Evolutionary conservation across 257 asterid genomes (phyloP), one percentile per base, ranked within the genome.

Genomic region (Voacanga thouarsii): DNA sequence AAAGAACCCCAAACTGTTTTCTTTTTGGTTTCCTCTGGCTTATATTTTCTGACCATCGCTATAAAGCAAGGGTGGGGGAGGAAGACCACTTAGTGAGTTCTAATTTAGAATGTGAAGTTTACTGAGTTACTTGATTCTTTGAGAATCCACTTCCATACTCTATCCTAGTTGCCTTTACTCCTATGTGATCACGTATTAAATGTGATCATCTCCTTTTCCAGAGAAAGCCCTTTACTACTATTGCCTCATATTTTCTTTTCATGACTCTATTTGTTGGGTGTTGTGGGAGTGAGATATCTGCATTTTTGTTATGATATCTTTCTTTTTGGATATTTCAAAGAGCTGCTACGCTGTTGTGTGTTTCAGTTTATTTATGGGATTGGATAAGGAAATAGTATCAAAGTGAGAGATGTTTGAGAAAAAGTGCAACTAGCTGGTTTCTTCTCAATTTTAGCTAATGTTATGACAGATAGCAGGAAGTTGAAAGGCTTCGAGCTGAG

Each of bases 381-480:
- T 77, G 47, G 5, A 21, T 18, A 51, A 23, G 55, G 71, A 47
- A 41, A 16, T 39, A 18, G 44, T 24, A 44, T 12, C 28, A 65
- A 50, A 49, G 33, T 21, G 5, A 15, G 55, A 39, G 56, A 14
- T 77, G 41, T 15, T 70, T 73, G 77, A 7, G 7, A 47, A 44
- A 57, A 55, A 26, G n/a, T 71, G 24, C 26, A 6, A 26, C 60
- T 73, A 59, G 49, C 77, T 81, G 68, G 85, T 80, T 83, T 85
- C 85, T 84, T 81, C 84, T 80, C 84, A 75, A 51, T 79, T 71
- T 72, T 85, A 87, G 90, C 94, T 90, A 90, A 93, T 91, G 82
- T 85, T 83, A 82, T 88, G 82, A 88, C 97, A 93, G 97, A 93
- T 88, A 86, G 88, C 98, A 93, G 98, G 99, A 93, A 88, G 99